phyloP scores from a whole-genome alignment of 2,329 filamentous ascomycete genomes.

The Talaromyces atroroseus region DNA sequence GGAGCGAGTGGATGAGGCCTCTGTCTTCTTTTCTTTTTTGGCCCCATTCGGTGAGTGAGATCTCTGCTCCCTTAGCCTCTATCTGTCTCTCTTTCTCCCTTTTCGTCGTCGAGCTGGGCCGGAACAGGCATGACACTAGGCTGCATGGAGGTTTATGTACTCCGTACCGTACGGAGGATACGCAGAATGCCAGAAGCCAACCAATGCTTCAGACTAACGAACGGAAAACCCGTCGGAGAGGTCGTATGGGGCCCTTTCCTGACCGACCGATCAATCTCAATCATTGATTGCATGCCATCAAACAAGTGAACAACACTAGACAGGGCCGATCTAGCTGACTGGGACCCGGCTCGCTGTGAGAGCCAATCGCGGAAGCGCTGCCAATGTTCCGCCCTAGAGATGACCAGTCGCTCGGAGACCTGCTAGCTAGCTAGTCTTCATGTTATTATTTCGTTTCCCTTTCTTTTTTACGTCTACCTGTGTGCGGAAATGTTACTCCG shows the following conservation, averaged over 20 bases:
- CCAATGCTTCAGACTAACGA: conserved; percentile 1
- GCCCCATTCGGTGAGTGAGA: conserved; percentile 6
- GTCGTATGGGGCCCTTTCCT: conserved; percentile 13
- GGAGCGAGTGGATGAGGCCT: neutral
- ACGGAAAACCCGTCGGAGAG: conserved; percentile 10
- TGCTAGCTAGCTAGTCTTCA: conserved; percentile 6
- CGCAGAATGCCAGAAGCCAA: no score
- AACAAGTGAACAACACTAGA: conserved; percentile 4
- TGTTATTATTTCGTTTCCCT: neutral
- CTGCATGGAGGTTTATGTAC: conserved; percentile 9
- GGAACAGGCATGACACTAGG: conserved; percentile 10
- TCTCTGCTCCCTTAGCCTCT: neutral
- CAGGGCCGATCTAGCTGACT: conserved; percentile 6
- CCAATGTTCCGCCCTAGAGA: conserved; percentile 11
- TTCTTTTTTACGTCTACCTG: neutral
- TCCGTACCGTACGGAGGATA: neutral
- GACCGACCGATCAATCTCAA: neutral
- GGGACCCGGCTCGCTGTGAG: conserved; percentile 2
- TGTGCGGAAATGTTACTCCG: conserved; percentile 11
- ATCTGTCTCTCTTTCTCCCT: neutral
- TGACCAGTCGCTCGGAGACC: conserved; percentile 14
- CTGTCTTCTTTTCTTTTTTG: conserved; percentile 1
- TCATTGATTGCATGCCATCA: conserved; percentile 10
- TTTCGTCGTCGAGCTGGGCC: conserved; percentile 7
- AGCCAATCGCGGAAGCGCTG: conserved; percentile 16